Percentiles rank a stretch among this genome's conserved stretches.
phyloP scores from a whole-genome alignment of 1,139 yeast species.

The Sugiyamaella grinbergsii region DNA sequence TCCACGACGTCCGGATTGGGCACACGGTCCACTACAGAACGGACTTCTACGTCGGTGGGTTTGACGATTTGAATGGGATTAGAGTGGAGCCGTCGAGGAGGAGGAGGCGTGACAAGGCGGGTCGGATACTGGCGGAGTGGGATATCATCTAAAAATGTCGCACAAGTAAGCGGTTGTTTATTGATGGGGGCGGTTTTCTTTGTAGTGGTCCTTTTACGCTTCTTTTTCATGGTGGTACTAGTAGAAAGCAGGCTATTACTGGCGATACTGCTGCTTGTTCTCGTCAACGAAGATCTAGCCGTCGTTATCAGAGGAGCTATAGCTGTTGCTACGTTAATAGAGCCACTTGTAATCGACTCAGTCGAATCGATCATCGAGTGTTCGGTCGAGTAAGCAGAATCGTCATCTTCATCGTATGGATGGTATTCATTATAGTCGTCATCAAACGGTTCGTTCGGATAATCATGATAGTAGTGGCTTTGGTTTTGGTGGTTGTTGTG shows the following conservation, averaged over 20 bases:
- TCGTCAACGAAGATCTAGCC: constrained; percentile 14
- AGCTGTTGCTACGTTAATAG: constrained; percentile 13
- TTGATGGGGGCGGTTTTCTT: not conserved
- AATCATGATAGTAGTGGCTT: not conserved
- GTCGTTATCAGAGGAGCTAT: constrained; percentile 11
- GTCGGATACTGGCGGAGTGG: constrained; percentile 4
- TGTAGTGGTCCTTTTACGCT: constrained; percentile 9
- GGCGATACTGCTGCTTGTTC: constrained; percentile 18
- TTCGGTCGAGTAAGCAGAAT: constrained; percentile 19
- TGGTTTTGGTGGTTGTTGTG: not conserved
- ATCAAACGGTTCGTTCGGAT: constrained; percentile 13
- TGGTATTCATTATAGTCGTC: constrained; percentile 18
- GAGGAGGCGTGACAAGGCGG: constrained; percentile 25
- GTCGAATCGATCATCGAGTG: constrained; percentile 21
- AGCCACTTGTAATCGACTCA: constrained; percentile 21
- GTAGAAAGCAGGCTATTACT: constrained; percentile 10
- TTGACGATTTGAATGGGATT: constrained; percentile 4
- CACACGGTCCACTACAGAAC: constrained; percentile 17
- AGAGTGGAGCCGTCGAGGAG: constrained; percentile 11
- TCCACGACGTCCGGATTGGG: constrained; percentile 31
- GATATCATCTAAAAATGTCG: constrained; percentile 3
- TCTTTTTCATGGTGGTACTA: constrained; percentile 8
- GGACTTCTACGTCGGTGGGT: constrained; percentile 36
- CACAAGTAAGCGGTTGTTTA: not conserved
- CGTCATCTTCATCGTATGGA: constrained; percentile 13